These are phyloP conservation scores for Dillenia suffruticosa DNA, from an alignment of 164 flowering plant genomes.

Conservation along the genomic window DNA sequence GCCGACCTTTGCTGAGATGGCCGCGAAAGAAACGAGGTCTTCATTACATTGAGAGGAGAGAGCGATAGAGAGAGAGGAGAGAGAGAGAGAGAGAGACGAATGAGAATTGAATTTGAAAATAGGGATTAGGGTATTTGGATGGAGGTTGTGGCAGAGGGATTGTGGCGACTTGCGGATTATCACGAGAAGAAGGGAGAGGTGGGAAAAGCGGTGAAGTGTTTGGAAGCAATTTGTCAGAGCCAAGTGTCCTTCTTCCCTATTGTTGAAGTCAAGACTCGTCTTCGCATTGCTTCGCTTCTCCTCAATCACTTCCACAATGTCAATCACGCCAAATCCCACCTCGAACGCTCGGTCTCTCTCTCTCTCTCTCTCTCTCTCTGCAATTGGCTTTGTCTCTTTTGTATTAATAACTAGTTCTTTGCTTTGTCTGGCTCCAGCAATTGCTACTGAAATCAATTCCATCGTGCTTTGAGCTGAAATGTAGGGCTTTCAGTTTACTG, in stretches of 20 bases:
- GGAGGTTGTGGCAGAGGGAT: constrained; percentile 85
- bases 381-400: background rate
- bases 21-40: too few relatives aligned
- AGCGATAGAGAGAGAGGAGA: too few relatives aligned
- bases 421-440: constrained; percentile 37
- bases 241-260: constrained; percentile 77
- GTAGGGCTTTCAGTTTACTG: constrained; percentile 64
- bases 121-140: constrained; percentile 12
- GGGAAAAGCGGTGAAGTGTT: constrained; percentile 70
- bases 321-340: constrained; percentile 82
- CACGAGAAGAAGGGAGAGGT: constrained; percentile 64
- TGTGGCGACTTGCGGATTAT: constrained; percentile 87
- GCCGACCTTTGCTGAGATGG: too few relatives aligned
- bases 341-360: constrained; percentile 55
- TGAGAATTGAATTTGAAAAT: too few relatives aligned
- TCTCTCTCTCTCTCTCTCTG: background rate
- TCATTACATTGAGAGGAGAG: too few relatives aligned
- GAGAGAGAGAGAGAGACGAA: too few relatives aligned
- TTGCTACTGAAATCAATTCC: constrained; percentile 81
- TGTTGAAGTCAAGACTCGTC: constrained; percentile 78
- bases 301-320: constrained; percentile 68
- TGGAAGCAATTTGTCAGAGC: constrained; percentile 86
- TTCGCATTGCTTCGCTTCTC: constrained; percentile 70
- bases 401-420: background rate
- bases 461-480: constrained; percentile 87